Conservation (phyloP, 352 stramenopile species). For the Aphanomyces astaci region DNA sequence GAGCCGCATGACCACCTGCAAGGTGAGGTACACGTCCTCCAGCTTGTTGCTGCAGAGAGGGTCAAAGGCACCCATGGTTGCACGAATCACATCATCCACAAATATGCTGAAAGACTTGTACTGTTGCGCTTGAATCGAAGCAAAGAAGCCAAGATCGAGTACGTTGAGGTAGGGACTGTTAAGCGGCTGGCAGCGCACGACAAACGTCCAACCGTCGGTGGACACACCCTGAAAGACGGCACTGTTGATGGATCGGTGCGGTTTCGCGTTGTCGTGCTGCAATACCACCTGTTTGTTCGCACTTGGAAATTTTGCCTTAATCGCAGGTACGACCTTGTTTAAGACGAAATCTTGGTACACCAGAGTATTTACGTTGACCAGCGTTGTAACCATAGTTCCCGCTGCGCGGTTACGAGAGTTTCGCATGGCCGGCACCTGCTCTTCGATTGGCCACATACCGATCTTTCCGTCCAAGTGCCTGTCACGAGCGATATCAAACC, state of each 20-base stretch:
- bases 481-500: background rate
- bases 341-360: constrained; percentile 28
- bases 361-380: constrained; percentile 23
- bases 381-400: background rate
- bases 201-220: constrained; percentile 25
- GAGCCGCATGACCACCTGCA: constrained; percentile 19
- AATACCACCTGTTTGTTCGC: constrained; percentile 3
- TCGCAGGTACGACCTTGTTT: constrained; percentile 24
- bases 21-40: constrained; percentile 13
- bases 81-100: background rate
- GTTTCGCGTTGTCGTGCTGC: constrained; percentile 29
- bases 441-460: constrained; percentile 28
- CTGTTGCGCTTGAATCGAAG: constrained; percentile 26
- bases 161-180: constrained; percentile 32
- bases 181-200: constrained; percentile 22
- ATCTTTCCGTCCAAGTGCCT: constrained; percentile 26
- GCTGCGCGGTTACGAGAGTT: constrained; percentile 24
- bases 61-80: background rate
- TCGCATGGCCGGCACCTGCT: constrained; percentile 13
- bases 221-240: constrained; percentile 19
- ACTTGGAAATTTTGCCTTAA: constrained; percentile 24
- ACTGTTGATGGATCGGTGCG: constrained; percentile 24
- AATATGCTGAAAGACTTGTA: background rate
- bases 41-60: background rate
- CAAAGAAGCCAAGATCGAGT: constrained; percentile 30